phyloP scores from a whole-genome alignment of 371 early-diverging fungal genomes.

The Dinochytrium kinnereticum region DNA sequence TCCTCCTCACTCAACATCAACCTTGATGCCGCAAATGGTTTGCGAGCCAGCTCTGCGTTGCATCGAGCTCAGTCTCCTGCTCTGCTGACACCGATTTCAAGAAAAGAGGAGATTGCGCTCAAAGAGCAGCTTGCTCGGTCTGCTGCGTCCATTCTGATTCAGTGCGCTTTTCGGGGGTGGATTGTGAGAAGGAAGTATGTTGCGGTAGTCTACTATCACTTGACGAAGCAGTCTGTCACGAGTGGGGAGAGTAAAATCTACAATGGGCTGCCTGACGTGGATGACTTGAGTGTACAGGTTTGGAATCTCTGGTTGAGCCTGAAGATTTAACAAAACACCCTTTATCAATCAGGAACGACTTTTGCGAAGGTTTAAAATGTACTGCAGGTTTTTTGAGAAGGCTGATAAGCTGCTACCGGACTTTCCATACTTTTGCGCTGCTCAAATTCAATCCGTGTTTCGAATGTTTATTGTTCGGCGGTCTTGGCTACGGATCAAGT shows the following conservation, averaged over 20 bases:
- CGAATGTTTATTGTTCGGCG: conserved; percentile 42
- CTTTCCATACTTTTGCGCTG: conserved; percentile 55
- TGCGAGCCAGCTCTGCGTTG: conserved; percentile 2
- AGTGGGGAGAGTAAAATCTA: conserved; percentile 20
- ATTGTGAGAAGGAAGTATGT: conserved; percentile 48
- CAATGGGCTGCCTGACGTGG: conserved; percentile 34
- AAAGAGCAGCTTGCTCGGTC: conserved; percentile 48
- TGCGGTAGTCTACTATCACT: conserved; percentile 36
- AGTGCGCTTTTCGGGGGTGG: conserved; percentile 44
- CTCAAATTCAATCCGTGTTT: conserved; percentile 51
- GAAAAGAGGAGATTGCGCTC: conserved; percentile 30
- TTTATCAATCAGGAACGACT: conserved; percentile 55
- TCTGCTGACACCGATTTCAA: conserved; percentile 9
- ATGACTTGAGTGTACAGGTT: conserved; percentile 44
- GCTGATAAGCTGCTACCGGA: conserved; percentile 39
- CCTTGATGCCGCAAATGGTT: conserved; percentile 3
- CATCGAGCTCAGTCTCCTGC: background rate
- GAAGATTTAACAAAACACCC: conserved; percentile 1
- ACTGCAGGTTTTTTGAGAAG: conserved; percentile 39
- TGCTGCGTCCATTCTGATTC: conserved; percentile 53
- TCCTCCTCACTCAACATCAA: conserved; percentile 5
- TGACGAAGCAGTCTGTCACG: conserved; percentile 41
- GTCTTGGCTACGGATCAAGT: conserved; percentile 31
- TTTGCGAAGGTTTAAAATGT: conserved; percentile 40
- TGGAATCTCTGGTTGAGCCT: background rate